A percentile compares a stretch with the other conserved stretches of the same genome.
Evolutionary conservation across 495 filamentous ascomycete genomes (phyloP).

Genomic region (Hypomontagnella submonticulosa): DNA sequence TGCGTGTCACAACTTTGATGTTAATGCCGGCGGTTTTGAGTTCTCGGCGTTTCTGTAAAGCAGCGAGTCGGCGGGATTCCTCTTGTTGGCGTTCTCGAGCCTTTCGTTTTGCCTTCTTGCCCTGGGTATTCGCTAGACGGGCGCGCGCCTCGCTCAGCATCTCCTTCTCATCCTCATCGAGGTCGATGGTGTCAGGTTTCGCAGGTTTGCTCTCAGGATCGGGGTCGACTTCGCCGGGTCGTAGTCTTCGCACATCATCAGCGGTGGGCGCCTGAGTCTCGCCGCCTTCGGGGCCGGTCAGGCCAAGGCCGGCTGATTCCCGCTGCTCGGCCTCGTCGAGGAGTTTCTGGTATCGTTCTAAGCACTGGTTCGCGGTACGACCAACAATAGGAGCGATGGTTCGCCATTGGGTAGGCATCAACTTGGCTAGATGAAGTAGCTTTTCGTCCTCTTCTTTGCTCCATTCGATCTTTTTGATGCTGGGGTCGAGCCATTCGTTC

Average conservation of each 20-base stretch:
- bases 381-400: slow-evolving; percentile 98
- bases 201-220: slow-evolving; percentile 97
- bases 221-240: slow-evolving; percentile 93
- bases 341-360: slow-evolving; percentile 96
- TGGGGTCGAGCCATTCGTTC: slow-evolving; percentile 97
- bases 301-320: slow-evolving; percentile 80
- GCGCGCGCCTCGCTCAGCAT: slow-evolving; percentile 98
- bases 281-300: slow-evolving; percentile 87
- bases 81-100: slow-evolving; percentile 95
- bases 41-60: slow-evolving; percentile 94
- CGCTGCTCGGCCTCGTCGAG: slow-evolving; percentile 94
- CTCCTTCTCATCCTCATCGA: slow-evolving; percentile 99
- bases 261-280: slow-evolving; percentile 90
- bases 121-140: slow-evolving; percentile 95
- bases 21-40: slow-evolving; percentile 98
- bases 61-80: slow-evolving; percentile 87
- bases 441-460: slow-evolving; percentile 99
- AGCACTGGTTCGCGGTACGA: slow-evolving; percentile 93
- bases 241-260: slow-evolving; percentile 89
- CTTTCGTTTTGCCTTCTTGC: slow-evolving; percentile 99
- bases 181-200: slow-evolving; percentile 95
- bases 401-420: slow-evolving; percentile 99
- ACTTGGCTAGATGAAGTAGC: slow-evolving; percentile 91
- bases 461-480: slow-evolving; percentile 98
- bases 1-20: slow-evolving; percentile 92